Conservation (phyloP, 345 rosid species). For the Psidium friedrichsthalianum region DNA sequence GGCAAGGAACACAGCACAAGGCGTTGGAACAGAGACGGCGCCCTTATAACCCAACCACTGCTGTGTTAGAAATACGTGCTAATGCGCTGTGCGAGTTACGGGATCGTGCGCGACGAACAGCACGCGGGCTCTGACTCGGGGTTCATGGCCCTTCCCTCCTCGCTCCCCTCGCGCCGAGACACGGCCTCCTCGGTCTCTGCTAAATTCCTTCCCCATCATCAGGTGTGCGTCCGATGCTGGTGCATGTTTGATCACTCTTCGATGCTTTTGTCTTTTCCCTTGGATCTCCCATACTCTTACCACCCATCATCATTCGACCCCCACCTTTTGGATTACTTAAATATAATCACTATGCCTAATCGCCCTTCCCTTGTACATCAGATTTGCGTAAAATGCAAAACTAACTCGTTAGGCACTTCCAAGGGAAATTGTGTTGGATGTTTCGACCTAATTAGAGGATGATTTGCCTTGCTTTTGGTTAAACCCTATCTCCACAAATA, state of each 20-base stretch:
- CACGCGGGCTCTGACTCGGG: background rate
- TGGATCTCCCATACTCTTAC: background rate
- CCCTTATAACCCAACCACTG: background rate
- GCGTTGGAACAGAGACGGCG: background rate
- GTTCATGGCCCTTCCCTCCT: background rate
- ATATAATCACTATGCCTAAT: background rate
- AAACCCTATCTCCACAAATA: too few relatives aligned
- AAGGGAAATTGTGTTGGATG: background rate
- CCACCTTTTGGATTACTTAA: background rate
- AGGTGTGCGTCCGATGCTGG: background rate
- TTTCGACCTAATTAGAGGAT: background rate
- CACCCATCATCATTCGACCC: background rate
- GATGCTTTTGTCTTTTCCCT: background rate
- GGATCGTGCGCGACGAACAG: background rate
- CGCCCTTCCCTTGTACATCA: background rate
- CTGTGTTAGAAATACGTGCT: background rate
- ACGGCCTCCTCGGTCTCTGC: background rate
- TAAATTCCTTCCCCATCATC: background rate
- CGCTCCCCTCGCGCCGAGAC: background rate
- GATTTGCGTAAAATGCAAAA: background rate
- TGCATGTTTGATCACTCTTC: background rate
- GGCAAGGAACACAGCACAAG: background rate
- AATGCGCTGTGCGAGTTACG: background rate
- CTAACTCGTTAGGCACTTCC: too few relatives aligned
- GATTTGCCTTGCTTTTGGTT: background rate